Evolutionary conservation across 2,329 filamentous ascomycete genomes (phyloP), one percentile per base, ranked within the genome.

Genomic region (Fulvia fulva): DNA sequence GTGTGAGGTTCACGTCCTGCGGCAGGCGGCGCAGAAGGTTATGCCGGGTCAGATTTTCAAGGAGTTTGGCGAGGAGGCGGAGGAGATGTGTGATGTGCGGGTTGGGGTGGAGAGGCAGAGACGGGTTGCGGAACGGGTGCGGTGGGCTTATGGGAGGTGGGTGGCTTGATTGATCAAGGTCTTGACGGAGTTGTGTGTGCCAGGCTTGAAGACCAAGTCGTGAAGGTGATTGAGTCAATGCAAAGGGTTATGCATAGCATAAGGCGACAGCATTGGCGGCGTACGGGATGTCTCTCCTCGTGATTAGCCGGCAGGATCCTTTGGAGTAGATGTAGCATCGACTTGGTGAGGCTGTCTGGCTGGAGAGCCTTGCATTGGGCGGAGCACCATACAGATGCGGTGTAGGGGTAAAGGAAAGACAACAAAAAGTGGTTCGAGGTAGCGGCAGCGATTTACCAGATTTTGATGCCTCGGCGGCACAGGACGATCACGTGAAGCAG

Each of bases 61-160:
- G 67, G 92, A 97, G 67, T 97, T 99, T 68, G 75, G 91, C 56
- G 89, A 96, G 73, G 94, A 99, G 71, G 78, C 96, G 32, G 85
- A 89, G 59, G 92, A 97, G 68, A 78, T 99, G 51, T 85, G 90
- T 21, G 91, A 96, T 70, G 86, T 93, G 63, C 77, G 84, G 50
- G 87, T 86, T 66, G 90, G 91, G 2, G 83, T 96, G 53, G 83
- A 87, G 67, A 83, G 86, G 66, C 93, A 97, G 77, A 81, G 87
- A 59, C 87, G 85, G 71, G 89, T 93, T 45, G 77, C 96, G 55
- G 85, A 92, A 67, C 83, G 94, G 59, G 91, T 97, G 65, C 82
- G 90, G 62, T 97, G 94, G 93, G 88, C 89, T 3, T 97, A 97
- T 78, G 84, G 84, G 1, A 87, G 87, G 71, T 97, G 89, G 88